Evolutionary conservation across 2,329 filamentous ascomycete species (phyloP).

Genomic region (Alternaria incomplexa): DNA sequence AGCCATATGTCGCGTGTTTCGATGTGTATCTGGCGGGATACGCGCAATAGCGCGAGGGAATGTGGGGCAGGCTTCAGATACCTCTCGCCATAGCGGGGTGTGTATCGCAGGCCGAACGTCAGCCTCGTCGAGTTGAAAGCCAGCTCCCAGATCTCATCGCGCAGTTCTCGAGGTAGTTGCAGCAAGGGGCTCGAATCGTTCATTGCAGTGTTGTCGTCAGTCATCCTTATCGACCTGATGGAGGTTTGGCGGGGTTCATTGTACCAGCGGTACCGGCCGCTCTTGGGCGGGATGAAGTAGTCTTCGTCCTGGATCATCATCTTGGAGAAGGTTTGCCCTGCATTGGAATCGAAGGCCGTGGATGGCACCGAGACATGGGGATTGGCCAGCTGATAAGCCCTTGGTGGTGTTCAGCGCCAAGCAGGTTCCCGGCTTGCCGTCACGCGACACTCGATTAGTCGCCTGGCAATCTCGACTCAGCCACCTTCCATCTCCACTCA

Average conservation of each 20-base stretch:
- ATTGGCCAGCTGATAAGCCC: conserved; percentile 15
- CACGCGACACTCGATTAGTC: conserved; percentile 14
- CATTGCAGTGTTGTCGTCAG: not conserved
- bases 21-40: conserved; percentile 15
- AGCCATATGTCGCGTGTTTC: conserved; percentile 22
- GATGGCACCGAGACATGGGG: conserved; percentile 6
- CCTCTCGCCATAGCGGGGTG: conserved; percentile 16
- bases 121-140: conserved; percentile 22
- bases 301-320: conserved; percentile 18
- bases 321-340: conserved; percentile 8
- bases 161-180: conserved; percentile 16
- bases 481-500: conserved; percentile 17
- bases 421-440: conserved; percentile 7
- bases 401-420: conserved; percentile 9
- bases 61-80: conserved; percentile 19
- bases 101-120: conserved; percentile 18
- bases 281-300: conserved; percentile 10
- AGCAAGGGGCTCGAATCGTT: conserved; percentile 13
- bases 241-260: conserved; percentile 3
- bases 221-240: conserved; percentile 4
- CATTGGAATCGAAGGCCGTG: conserved; percentile 5
- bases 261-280: conserved; percentile 13
- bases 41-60: conserved; percentile 17
- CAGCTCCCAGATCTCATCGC: conserved; percentile 18
- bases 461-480: conserved; percentile 17